Base-by-base conservation (phyloP, 164 flowering plant species). In the Echeveria elegans region DNA sequence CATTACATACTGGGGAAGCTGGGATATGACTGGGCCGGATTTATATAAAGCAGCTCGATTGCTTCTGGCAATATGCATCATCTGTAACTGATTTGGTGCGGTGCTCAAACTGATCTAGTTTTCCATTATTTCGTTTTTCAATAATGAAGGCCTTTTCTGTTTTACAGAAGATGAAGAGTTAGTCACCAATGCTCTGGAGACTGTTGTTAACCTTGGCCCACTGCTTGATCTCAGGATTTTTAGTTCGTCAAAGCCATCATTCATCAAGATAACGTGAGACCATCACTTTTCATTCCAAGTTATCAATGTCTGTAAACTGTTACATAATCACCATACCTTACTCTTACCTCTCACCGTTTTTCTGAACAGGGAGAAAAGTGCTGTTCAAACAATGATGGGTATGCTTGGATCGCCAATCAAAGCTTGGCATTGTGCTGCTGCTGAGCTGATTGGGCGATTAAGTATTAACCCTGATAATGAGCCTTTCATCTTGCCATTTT, bases 361-460 rank as follows among this genome's bases (percentile, higher is more conserved):
- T 34, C 66, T 21, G 50, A 70, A 38, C 85, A 95, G 97, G 14
- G 99, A 86, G 77, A 87, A 92, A 74, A 85, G 83, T 67, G 99
- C 97, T 41, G 94, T 95, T 69, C 81, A 89, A 78, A 95, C 99
- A 36, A 76, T 92, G 66, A 82, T 95, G 88, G 92, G 88, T 50
- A 83, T 95, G 82, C 77, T 95, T 34, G 85, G 81, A 38, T 95
- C 97, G 58, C 65, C 88, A 16, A 84, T 88, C 63, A 95, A 80
- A 76, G 86, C 88, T 66, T 95, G 99, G 99, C 94, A 95, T 72
- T 95, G 96, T 82, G 92, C 88, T 21, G 97, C 97, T 69, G 93
- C 97, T 68, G 99, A 95, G 77, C 70, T 94, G 64, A 82, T 94
- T 75, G 96, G 99, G 16, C 91, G 97, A 45, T 65, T 91, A 75